Conservation (phyloP, 192 early-diverging fungal genomes). For the Coemansia sp. region DNA sequence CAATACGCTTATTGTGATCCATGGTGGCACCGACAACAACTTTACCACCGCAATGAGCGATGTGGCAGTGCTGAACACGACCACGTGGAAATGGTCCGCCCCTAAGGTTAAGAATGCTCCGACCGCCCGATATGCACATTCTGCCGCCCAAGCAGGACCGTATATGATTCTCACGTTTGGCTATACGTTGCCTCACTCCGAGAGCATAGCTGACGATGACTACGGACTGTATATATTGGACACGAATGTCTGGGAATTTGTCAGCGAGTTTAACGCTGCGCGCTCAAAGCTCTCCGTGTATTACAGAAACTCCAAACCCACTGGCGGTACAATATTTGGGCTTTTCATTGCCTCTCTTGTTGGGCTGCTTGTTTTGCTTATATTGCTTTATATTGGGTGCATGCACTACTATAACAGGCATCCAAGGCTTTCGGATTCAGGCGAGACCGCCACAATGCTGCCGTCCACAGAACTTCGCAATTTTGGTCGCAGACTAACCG, state of each 20-base stretch:
- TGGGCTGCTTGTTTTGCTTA: constrained; percentile 29
- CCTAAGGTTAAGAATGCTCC: constrained; percentile 22
- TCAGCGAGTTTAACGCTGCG: constrained; percentile 33
- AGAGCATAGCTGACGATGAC: constrained; percentile 14
- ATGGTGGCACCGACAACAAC: constrained; percentile 40
- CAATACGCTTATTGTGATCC: constrained; percentile 35
- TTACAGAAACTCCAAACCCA: constrained; percentile 19
- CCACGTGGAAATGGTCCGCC: constrained; percentile 44
- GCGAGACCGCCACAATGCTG: constrained; percentile 31
- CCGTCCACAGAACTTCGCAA: constrained; percentile 37
- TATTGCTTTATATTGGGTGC: constrained; percentile 37
- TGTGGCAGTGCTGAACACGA: constrained; percentile 50
- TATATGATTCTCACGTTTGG: constrained; percentile 51
- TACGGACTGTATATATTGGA: constrained; percentile 46
- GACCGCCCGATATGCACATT: constrained; percentile 39
- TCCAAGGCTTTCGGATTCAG: constrained; percentile 30
- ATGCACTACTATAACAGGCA: constrained; percentile 51
- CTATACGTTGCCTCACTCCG: constrained; percentile 2
- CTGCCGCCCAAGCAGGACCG: constrained; percentile 41
- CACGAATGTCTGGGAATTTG: constrained; percentile 41
- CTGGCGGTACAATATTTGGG: constrained; percentile 51
- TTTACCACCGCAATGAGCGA: constrained; percentile 36
- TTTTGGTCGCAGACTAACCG: constrained; percentile 39
- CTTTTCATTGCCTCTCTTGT: constrained; percentile 40
- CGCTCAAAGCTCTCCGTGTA: constrained; percentile 28